A percentile compares a stretch with the other conserved stretches of the same genome.
phyloP scores from a whole-genome alignment of 2,329 filamentous ascomycete genomes.

The Trichoderma polysporum region DNA sequence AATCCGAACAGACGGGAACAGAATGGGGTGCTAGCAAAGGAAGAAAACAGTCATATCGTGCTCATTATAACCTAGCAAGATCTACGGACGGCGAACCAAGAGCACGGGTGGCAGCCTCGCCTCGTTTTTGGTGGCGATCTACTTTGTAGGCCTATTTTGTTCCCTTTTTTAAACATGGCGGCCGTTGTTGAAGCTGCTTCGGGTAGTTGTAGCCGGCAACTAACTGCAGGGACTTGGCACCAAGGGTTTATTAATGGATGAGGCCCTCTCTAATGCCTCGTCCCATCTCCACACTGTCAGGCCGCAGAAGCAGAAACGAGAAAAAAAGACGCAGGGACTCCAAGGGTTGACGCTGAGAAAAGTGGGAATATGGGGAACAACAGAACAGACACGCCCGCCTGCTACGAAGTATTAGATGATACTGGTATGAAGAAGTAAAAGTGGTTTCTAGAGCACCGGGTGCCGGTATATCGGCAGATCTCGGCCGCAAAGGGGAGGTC shows the following conservation, averaged over 20 bases:
- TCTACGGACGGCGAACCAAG: not conserved
- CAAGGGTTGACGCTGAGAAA: not conserved
- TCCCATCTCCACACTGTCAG: not conserved
- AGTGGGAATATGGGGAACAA: not conserved
- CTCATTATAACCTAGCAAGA: not conserved
- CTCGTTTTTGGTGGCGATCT: constrained; percentile 2
- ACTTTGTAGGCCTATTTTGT: not conserved
- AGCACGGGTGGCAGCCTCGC: not conserved
- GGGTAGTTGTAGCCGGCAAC: not conserved
- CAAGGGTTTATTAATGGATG: not conserved
- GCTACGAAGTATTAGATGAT: not conserved
- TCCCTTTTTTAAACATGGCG: not conserved
- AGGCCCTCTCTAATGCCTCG: not conserved
- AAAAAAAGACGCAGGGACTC: not conserved
- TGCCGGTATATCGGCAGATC: constrained; percentile 3
- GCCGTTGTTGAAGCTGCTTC: not conserved
- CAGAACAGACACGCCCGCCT: not conserved
- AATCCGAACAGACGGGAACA: not conserved
- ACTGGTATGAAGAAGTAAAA: not conserved
- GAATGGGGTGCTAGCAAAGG: not conserved
- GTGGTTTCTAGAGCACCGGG: not conserved
- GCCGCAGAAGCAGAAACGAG: not conserved
- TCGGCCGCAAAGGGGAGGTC: constrained; percentile 16
- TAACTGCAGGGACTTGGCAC: not conserved
- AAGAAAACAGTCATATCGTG: not conserved